Percentiles rank a stretch among this genome's conserved stretches.
Conservation (phyloP, 1,284 basidiomycete species). For the Paramarasmius palmivorus region DNA sequence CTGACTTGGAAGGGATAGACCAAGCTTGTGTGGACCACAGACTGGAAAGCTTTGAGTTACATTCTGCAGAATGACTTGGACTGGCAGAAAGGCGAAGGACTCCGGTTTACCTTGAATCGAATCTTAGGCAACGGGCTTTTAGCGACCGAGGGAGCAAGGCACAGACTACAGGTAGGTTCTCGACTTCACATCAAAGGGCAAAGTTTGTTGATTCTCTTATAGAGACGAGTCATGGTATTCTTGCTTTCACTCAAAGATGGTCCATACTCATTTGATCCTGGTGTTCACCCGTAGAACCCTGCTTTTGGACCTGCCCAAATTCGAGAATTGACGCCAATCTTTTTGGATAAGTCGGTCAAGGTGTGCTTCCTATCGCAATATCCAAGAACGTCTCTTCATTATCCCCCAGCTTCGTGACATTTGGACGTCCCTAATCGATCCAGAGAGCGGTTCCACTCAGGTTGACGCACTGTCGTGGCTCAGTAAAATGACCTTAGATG, state of each 20-base stretch:
- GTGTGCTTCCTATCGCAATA: no score
- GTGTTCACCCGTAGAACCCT: slow-evolving; percentile 11
- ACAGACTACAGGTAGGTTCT: slow-evolving; percentile 9
- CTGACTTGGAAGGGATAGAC: no score
- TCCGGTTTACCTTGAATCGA: slow-evolving; percentile 6
- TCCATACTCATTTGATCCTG: neutral
- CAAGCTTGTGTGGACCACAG: no score
- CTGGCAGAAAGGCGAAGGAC: slow-evolving; percentile 9
- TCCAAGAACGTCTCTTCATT: no score
- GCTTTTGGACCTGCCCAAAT: slow-evolving; percentile 15
- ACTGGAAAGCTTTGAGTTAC: slow-evolving; percentile 14
- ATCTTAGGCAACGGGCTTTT: slow-evolving; percentile 13
- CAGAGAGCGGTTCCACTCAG: no score
- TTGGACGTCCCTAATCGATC: no score
- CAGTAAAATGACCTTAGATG: no score
- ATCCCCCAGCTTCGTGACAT: slow-evolving; percentile 17
- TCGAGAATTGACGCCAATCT: slow-evolving; percentile 15
- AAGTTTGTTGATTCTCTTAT: neutral
- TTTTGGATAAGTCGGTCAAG: slow-evolving; percentile 15
- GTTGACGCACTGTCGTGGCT: no score
- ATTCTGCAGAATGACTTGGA: slow-evolving; percentile 9
- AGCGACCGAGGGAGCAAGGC: slow-evolving; percentile 13
- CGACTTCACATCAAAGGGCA: neutral
- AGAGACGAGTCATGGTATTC: slow-evolving; percentile 13
- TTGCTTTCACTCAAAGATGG: neutral